Conservation (phyloP, 139 green algal species). For the Parachlorella kessleri region DNA sequence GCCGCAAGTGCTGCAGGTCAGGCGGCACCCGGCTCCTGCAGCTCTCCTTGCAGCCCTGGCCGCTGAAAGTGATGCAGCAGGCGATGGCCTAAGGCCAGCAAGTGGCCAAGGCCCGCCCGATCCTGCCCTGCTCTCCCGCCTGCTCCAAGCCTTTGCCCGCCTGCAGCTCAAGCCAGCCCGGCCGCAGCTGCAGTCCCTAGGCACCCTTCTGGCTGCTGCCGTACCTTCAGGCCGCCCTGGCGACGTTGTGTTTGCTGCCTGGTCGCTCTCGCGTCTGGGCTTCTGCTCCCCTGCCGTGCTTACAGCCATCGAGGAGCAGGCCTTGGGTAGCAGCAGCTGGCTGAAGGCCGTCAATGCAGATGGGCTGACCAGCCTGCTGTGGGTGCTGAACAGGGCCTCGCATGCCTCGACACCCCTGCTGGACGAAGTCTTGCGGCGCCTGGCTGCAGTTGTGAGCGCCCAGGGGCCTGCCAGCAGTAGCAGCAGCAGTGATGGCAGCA, state of each 20-base stretch:
- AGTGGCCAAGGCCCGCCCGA: too few species aligned
- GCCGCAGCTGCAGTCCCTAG: neutral
- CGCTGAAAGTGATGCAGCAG: neutral
- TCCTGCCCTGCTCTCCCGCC: neutral
- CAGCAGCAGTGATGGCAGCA: neutral
- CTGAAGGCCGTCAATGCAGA: neutral
- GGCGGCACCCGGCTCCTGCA: neutral
- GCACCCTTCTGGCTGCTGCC: neutral
- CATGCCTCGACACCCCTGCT: constrained; percentile 7
- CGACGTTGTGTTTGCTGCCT: neutral
- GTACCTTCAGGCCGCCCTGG: neutral
- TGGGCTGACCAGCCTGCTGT: constrained; percentile 9
- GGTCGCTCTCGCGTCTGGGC: constrained; percentile 10
- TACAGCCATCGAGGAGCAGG: neutral
- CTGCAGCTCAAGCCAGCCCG: neutral
- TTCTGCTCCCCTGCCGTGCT: neutral
- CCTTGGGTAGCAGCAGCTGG: constrained; percentile 1
- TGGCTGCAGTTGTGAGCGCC: neutral
- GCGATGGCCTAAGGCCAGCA: too few species aligned
- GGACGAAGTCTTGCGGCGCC: neutral
- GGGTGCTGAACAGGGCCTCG: neutral
- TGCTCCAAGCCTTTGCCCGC: neutral
- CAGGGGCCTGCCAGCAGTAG: neutral
- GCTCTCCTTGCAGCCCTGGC: neutral
- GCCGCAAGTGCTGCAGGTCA: neutral